These are phyloP conservation scores for Aspergillus carbonarius DNA, from an alignment of 2,329 filamentous ascomycete species.

Conservation along the genomic window DNA sequence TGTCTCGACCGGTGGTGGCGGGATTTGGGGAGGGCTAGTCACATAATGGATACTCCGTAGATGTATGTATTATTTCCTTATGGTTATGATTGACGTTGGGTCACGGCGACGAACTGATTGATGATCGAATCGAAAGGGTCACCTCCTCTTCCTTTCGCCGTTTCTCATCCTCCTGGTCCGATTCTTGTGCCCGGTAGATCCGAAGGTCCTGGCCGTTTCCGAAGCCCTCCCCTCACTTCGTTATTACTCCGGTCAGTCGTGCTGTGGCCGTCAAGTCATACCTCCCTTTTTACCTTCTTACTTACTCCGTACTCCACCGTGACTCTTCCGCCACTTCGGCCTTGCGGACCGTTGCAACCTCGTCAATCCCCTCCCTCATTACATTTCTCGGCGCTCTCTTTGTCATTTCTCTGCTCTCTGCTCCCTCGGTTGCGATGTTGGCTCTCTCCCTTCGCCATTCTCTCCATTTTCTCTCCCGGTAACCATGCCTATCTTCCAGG, in stretches of 20 bases:
- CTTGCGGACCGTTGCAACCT: constrained; percentile 5
- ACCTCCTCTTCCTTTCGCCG: background rate
- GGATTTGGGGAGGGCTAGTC: background rate
- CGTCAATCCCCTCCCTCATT: background rate
- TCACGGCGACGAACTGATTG: background rate
- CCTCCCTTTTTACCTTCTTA: no score
- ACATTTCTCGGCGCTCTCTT: background rate
- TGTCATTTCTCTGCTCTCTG: background rate
- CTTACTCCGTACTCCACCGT: constrained; percentile 3
- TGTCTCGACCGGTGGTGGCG: background rate
- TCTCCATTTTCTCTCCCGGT: constrained; percentile 15
- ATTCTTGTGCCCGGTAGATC: background rate
- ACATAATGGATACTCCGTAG: no score
- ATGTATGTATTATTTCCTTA: no score
- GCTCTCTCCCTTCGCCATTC: constrained; percentile 14
- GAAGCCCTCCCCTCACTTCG: background rate
- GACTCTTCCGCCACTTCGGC: constrained; percentile 13
- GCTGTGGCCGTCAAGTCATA: background rate
- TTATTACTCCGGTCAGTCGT: background rate
- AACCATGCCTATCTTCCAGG: constrained; percentile 38
- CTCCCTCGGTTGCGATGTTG: constrained; percentile 27
- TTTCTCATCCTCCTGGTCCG: background rate
- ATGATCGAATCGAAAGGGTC: background rate
- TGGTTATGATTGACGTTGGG: no score
- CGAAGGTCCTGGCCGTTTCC: background rate